Percentiles rank a stretch among this genome's conserved stretches.
Evolutionary conservation across 495 filamentous ascomycete species (phyloP).

Genomic region (Immersiella caudata): DNA sequence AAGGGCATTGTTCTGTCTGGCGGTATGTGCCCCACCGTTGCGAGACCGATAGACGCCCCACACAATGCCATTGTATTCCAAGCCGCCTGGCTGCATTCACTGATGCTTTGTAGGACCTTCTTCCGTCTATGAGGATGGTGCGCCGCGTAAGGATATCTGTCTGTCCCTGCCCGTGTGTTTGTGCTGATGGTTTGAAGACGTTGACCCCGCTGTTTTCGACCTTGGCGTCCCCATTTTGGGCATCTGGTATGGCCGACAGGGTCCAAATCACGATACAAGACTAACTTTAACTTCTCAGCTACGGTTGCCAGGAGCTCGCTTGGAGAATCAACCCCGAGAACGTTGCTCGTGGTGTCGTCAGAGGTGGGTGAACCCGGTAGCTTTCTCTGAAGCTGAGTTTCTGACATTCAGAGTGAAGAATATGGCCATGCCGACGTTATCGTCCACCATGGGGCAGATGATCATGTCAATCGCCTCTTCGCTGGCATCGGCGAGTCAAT

Average conservation of each 20-base stretch:
- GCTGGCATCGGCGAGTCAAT: conserved; percentile 66
- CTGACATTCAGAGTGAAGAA: conserved; percentile 18
- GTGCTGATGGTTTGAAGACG: conserved; percentile 37
- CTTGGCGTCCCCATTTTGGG: conserved; percentile 60
- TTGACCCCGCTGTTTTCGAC: conserved; percentile 78
- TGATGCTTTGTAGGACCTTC: conserved; percentile 17
- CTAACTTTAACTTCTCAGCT: conserved; percentile 13
- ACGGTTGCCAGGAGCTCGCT: conserved; percentile 60
- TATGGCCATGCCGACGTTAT: conserved; percentile 42
- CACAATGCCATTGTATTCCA: not conserved
- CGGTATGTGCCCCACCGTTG: conserved; percentile 38
- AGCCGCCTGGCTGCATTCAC: not conserved
- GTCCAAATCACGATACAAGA: not conserved
- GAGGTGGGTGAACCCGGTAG: conserved; percentile 30
- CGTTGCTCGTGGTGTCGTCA: conserved; percentile 71
- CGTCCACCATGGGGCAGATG: conserved; percentile 48
- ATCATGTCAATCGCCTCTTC: conserved; percentile 74
- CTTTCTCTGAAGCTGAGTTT: not conserved
- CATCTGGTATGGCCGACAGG: conserved; percentile 63
- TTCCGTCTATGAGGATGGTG: conserved; percentile 65
- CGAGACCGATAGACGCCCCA: too few relatives aligned
- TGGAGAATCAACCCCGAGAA: conserved; percentile 68
- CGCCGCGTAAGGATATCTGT: conserved; percentile 56
- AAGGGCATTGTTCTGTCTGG: conserved; percentile 81
- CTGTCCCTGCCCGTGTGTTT: not conserved